Conservation (phyloP, 306 rosid species). For the Geum urbanum region DNA sequence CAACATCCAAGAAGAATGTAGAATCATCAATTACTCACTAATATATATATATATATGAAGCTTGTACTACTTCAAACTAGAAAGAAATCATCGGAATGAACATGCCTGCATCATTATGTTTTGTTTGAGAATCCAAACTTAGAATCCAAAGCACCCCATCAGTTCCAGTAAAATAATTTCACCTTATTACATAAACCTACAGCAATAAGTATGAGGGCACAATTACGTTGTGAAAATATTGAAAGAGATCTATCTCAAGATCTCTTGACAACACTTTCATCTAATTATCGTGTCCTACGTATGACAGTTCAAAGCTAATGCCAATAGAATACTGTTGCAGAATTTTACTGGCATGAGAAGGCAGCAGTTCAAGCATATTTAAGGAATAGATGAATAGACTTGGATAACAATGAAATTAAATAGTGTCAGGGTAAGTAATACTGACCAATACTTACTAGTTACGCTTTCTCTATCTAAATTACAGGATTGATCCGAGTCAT, state of each 20-base stretch:
- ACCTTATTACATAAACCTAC: constrained; percentile 65
- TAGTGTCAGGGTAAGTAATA: too few relatives aligned
- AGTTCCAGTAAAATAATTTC: constrained; percentile 45
- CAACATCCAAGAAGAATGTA: constrained; percentile 24
- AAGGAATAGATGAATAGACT: too few relatives aligned
- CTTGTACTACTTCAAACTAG: not conserved
- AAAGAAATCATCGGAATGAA: constrained; percentile 16
- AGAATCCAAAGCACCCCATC: constrained; percentile 52
- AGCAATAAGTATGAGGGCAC: not conserved
- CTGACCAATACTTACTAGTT: too few relatives aligned
- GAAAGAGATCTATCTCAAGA: constrained; percentile 1
- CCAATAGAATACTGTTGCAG: not conserved
- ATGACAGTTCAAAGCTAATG: not conserved
- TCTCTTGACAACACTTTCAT: not conserved
- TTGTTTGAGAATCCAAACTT: constrained; percentile 41
- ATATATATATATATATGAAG: constrained; percentile 13
- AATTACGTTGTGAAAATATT: too few relatives aligned
- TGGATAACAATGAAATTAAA: too few relatives aligned
- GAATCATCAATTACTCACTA: constrained; percentile 22
- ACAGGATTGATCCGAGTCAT: too few relatives aligned
- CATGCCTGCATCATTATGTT: too few relatives aligned
- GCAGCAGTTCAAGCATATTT: not conserved
- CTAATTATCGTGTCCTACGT: not conserved
- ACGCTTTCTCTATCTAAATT: too few relatives aligned
- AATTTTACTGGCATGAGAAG: not conserved